Base-by-base conservation (phyloP, 2,329 filamentous ascomycete genomes). In the Ophiostoma ips region DNA sequence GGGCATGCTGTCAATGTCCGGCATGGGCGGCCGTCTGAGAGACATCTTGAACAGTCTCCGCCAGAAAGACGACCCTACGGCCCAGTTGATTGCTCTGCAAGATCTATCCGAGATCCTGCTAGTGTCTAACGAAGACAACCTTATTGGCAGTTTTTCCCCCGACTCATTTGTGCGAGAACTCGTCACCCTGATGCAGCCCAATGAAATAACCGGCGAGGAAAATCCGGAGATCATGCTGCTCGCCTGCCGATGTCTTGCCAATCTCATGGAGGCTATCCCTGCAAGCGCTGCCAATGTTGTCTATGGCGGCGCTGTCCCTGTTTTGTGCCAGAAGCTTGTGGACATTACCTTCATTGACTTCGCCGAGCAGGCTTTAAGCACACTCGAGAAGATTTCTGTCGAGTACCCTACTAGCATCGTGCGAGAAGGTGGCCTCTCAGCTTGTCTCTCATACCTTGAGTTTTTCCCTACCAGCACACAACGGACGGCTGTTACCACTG, bases 401-500 rank as follows among this genome's bases (percentile, higher is more conserved):
- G 92, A 98, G 62, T 98, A 95, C 61, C 92, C 92, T 1, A 82
- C 85, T 4, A 88, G 87, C 50, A 98, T 98, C 58, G 92, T 98
- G 41, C 84, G 89, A 48, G 92, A 96, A 67, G 94, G 92, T 46
- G 92, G 92, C 11, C 71, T 98, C 55, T 94, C 87, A 1, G 92
- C 92, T n/a, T 98, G 92, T 61, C 70, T 98, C 56, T 94, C 87
- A 0, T 96, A 92, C 62, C 76, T 98, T 52, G 92, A 98, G 63
- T 98, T 98, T 67, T 98, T 98, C 61, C 84, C 90, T 15, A 98
- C 92, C 0, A 92, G 90, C 64, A 96, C 92, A 2, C 92, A 98
- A 66, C 80, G 92, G 56, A 95, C 90, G 13, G 92, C 92, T 7
- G 92, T 98, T 8, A 96, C 89, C 3, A 98, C 90, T 12, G 92